Evolutionary conservation across 1,284 basidiomycete species (phyloP), one percentile per base, ranked within the genome.

Genomic region (Puccinia polysora): DNA sequence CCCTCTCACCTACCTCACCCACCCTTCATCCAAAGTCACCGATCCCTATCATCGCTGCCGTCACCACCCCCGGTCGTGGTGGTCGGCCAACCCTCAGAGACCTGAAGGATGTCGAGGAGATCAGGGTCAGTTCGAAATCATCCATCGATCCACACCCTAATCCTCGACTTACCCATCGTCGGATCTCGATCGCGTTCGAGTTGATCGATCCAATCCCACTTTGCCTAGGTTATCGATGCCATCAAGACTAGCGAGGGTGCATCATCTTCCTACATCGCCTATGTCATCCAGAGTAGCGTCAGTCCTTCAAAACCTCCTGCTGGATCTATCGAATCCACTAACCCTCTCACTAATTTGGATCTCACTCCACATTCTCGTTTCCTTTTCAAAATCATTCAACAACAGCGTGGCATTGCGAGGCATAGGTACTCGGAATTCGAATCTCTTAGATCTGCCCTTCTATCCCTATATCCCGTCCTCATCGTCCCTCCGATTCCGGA

Each of bases 401-500:
- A n/a, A 55, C 79, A 95, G 91, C 86, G 84, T 75, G 84, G 87
- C n/a, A 88, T 91, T 77, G 87, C 91, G 4, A 86, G 88, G 56
- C 89, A 97, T 76, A 86, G 96, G 45, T 99, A 98, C 81, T 97
- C 95, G 4, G 92, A 97, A 79, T 99, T 99, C 80, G 91, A 97
- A 81, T 91, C 92, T 25, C 83, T 99, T 55, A 87, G 96, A 67
- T 84, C 86, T 69, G 89, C 86, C 70, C 85, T 99, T 56, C 84
- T 87, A 55, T 90, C 87, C 75, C 84, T 99, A 65, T 97, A 98
- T 80, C 96, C 96, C 0, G 97, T 94, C 14, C 83, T 95, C 76
- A 97, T 99, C 78, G 89, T 99, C 74, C 95, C 96, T 0, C 96
- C 96, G 43, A 96, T 99, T 74, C 96, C 96, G 0, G 93, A 90